Evolutionary conservation across 805 yeast genomes (phyloP).

Genomic region (Schizosaccharomyces osmophilus): DNA sequence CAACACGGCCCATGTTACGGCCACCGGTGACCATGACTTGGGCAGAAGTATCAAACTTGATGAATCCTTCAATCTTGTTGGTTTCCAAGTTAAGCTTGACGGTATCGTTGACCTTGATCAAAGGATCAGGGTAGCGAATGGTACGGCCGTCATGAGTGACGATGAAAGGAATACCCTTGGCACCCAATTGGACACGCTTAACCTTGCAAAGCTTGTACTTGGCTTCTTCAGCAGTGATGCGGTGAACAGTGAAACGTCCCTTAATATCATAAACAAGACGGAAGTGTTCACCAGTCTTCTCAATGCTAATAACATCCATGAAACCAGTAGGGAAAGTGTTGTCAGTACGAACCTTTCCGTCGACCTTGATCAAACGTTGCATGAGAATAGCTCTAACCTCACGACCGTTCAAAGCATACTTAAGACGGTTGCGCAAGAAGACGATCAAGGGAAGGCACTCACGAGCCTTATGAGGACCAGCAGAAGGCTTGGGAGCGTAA

Average conservation of each 20-base stretch:
- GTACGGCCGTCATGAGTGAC: conserved; percentile 99
- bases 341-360: conserved; percentile 98
- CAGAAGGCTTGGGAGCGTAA: conserved; percentile 98
- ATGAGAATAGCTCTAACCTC: conserved; percentile 93
- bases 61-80: conserved; percentile 75
- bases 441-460: conserved; percentile 93
- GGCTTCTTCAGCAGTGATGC: conserved; percentile 97
- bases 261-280: conserved; percentile 94
- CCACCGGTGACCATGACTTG: conserved; percentile 90
- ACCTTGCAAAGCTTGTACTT: conserved; percentile 95
- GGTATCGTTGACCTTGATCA: conserved; percentile 88
- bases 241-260: conserved; percentile 98
- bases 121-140: conserved; percentile 97
- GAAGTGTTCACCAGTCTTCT: conserved; percentile 98
- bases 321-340: conserved; percentile 97
- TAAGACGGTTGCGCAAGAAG: conserved; percentile 93
- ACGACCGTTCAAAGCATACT: conserved; percentile 96
- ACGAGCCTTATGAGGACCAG: conserved; percentile 98
- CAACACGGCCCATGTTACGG: conserved; percentile 95
- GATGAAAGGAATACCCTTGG: conserved; percentile 93
- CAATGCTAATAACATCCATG: conserved; percentile 95
- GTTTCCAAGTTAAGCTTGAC: conserved; percentile 89
- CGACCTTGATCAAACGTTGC: conserved; percentile 97
- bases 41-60: conserved; percentile 82
- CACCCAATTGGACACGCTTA: conserved; percentile 93